These are phyloP conservation scores for Nephromyces sp. DNA, from an alignment of 169 alveolate species.

Conservation along the genomic window DNA sequence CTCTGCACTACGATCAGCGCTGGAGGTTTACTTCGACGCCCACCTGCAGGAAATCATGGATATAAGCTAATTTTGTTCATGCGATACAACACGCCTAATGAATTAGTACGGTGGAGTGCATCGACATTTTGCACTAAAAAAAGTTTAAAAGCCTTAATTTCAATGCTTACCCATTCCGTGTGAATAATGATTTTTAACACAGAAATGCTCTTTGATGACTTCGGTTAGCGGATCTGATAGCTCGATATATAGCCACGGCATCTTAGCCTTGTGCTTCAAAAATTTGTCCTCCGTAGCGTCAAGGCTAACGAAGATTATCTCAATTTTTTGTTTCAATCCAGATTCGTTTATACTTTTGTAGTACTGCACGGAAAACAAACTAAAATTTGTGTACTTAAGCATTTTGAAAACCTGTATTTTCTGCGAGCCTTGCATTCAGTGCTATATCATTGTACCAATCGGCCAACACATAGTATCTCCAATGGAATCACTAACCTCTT, in stretches of 20 bases:
- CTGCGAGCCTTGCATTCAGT: no score
- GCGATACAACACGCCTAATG: no score
- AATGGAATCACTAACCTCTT: no score
- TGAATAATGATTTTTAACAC: slow-evolving; percentile 33
- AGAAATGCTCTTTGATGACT: slow-evolving; percentile 40
- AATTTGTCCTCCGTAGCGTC: slow-evolving; percentile 36
- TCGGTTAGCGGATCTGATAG: slow-evolving; percentile 44
- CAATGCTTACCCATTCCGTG: no score
- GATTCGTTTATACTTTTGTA: slow-evolving; percentile 50
- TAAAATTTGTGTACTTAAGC: not conserved
- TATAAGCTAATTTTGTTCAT: no score
- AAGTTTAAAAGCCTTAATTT: no score
- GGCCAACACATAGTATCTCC: no score
- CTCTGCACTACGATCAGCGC: slow-evolving; percentile 47
- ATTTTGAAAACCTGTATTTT: no score
- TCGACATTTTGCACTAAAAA: no score
- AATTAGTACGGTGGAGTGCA: no score
- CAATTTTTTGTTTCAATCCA: slow-evolving; percentile 49
- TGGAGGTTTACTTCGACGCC: slow-evolving; percentile 48
- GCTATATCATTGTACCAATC: no score
- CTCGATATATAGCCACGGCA: slow-evolving; percentile 52
- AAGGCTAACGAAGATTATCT: slow-evolving; percentile 42
- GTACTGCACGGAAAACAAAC: slow-evolving; percentile 20
- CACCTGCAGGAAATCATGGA: slow-evolving; percentile 10
- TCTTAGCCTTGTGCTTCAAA: slow-evolving; percentile 36